Conservation (phyloP, 495 filamentous ascomycete genomes). For the Evernia prunastri region DNA sequence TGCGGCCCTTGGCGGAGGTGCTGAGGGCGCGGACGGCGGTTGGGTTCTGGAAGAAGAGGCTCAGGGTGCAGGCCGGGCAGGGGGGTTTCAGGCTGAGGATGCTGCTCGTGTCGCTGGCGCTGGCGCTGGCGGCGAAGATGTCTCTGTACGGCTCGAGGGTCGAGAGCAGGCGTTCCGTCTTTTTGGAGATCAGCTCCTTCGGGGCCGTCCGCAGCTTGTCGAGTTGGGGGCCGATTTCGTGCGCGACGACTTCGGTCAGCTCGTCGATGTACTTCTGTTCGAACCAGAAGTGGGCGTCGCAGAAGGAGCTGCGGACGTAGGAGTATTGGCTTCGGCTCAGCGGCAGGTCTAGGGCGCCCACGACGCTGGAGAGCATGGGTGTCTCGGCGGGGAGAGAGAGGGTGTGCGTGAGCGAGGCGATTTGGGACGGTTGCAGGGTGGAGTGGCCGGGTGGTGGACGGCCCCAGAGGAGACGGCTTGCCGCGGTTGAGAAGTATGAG, state of each 20-base stretch:
- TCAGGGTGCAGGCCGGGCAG: conserved; percentile 11
- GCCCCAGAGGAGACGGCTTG: background rate
- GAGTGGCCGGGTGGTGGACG: conserved; percentile 1
- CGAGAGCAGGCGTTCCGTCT: background rate
- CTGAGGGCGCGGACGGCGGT: background rate
- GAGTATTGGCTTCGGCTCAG: conserved; percentile 2
- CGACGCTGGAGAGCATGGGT: background rate
- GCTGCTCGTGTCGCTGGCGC: background rate
- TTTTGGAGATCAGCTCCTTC: background rate
- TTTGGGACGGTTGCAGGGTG: conserved; percentile 3
- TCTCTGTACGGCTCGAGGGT: conserved; percentile 4
- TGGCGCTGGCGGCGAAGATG: background rate
- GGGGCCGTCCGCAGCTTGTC: background rate
- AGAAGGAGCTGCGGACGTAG: background rate
- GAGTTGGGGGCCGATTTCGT: conserved; percentile 12
- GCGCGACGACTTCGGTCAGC: background rate
- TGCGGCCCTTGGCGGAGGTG: background rate
- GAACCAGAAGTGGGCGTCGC: conserved; percentile 8
- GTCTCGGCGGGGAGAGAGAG: conserved; percentile 1
- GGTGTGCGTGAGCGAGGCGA: background rate
- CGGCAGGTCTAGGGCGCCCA: background rate
- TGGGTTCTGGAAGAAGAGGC: background rate
- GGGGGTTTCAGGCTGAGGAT: background rate
- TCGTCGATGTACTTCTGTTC: conserved; percentile 3
- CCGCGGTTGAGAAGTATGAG: background rate